Evolutionary conservation across 2,329 filamentous ascomycete species (phyloP).

Genomic region (Colletotrichum kahawae): DNA sequence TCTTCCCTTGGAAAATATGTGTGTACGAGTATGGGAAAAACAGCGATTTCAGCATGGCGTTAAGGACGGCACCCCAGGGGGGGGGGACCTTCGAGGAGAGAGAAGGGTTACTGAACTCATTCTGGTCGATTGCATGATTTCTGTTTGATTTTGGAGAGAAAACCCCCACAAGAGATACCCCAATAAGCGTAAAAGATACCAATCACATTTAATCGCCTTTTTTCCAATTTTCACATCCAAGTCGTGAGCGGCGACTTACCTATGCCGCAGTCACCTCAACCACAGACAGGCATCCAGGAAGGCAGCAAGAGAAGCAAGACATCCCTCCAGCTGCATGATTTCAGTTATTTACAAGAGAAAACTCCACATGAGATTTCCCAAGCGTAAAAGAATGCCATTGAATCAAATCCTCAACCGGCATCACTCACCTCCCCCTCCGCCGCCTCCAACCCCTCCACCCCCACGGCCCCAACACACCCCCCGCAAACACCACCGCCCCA

Average conservation of each 20-base stretch:
- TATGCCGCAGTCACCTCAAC: too few species aligned
- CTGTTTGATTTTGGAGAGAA: neutral
- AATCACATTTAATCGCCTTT: neutral
- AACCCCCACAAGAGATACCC: neutral
- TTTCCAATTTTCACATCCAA: neutral
- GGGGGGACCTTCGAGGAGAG: neutral
- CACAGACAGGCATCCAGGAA: too few species aligned
- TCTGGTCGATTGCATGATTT: neutral
- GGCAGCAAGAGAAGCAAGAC: too few species aligned
- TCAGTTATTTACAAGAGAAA: neutral
- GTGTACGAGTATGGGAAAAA: neutral
- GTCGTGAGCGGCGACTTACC: neutral
- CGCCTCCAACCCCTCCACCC: neutral
- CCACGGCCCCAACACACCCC: neutral
- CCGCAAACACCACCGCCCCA: neutral
- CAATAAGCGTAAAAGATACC: neutral
- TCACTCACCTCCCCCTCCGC: neutral
- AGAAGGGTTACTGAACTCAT: too few species aligned
- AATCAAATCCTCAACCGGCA: too few species aligned
- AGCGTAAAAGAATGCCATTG: too few species aligned
- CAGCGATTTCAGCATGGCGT: neutral
- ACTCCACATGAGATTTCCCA: too few species aligned
- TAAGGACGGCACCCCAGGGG: neutral
- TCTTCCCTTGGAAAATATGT: too few species aligned
- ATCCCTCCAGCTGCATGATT: accelerated